Base-by-base conservation (phyloP, 2,329 filamentous ascomycete genomes). In the Ustulina deusta region DNA sequence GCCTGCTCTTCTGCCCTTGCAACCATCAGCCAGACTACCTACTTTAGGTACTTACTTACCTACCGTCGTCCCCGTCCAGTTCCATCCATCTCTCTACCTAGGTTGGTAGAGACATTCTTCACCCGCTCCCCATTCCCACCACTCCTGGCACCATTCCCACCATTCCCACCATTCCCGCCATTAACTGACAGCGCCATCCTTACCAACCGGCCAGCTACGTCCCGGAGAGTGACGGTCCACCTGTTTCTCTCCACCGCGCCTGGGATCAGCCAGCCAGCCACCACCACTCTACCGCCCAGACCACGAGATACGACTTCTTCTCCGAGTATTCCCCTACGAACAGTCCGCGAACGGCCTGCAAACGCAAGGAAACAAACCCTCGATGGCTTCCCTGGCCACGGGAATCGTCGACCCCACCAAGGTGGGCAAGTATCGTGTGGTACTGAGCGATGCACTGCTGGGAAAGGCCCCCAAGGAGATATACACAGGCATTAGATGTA, bases 401-500 rank as follows among this genome's bases (percentile, higher is more conserved):
- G 76, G 75, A 69, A 74, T 78, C 65, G 68, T 90, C 66, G 87
- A 90, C 78, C 86, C 88, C 68, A 89, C 87, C 62, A 85, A 87
- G 78, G 81, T 83, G 66, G 87, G 83, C 65, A 87, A 88, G 74
- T 91, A 90, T 74, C 88, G 87, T 57, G 85, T 91, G 63, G 83
- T 90, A 54, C 81, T 91, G 51, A 89, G 89, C 76, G 88, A 90
- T 73, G 85, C 85, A 32, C 80, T 91, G 36, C 79, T 89, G 40
- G 85, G 86, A 48, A 86, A 85, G 69, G 78, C 85, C 0, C 80
- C 85, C 36, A 87, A 86, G 71, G 86, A 89, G 68, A 80, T 87
- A 55, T 89, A 87, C 72, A 90, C 88, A 1, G 86, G 86, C 62
- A 82, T 91, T 56, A 81, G 85, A 79, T 90, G 88, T 90, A 83